Conservation (phyloP, 495 filamentous ascomycete genomes). For the Penicillium paxilli region DNA sequence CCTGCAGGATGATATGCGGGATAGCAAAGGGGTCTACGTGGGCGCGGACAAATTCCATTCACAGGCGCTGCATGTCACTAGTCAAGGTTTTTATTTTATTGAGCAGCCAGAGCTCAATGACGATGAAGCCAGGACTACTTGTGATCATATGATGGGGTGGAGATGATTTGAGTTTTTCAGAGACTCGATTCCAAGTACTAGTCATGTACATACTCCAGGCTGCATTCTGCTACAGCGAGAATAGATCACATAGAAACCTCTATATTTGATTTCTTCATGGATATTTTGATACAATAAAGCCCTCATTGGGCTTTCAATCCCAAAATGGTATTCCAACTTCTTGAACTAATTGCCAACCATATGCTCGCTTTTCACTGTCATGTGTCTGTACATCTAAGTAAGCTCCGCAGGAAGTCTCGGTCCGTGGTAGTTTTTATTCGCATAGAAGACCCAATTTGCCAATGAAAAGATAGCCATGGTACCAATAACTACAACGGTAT, state of each 20-base stretch:
- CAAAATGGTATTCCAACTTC: too few species aligned
- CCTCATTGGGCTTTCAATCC: too few species aligned
- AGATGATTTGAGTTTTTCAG: not conserved
- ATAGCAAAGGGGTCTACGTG: slow-evolving; percentile 11
- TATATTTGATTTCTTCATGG: too few species aligned
- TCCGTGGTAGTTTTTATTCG: slow-evolving; percentile 7
- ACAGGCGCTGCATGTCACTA: slow-evolving; percentile 14
- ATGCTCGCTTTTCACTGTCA: too few species aligned
- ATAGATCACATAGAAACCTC: too few species aligned
- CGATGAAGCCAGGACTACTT: not conserved
- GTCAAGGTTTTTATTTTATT: slow-evolving; percentile 14
- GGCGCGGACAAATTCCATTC: slow-evolving; percentile 7
- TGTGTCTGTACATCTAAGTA: too few species aligned
- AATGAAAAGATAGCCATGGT: slow-evolving; percentile 8
- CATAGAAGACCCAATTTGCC: slow-evolving; percentile 13
- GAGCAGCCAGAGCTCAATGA: slow-evolving; percentile 9
- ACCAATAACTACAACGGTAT: slow-evolving; percentile 7
- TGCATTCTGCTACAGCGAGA: too few species aligned
- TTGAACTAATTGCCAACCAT: too few species aligned
- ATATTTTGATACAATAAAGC: too few species aligned
- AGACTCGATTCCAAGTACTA: too few species aligned
- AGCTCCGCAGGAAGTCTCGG: slow-evolving; percentile 9
- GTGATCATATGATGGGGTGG: slow-evolving; percentile 7
- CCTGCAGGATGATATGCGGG: slow-evolving; percentile 11
- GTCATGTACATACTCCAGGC: too few species aligned